A percentile compares a stretch with the other conserved stretches of the same genome.
Evolutionary conservation across 2,329 filamentous ascomycete genomes (phyloP).

Genomic region (Nigrospora oryzae): DNA sequence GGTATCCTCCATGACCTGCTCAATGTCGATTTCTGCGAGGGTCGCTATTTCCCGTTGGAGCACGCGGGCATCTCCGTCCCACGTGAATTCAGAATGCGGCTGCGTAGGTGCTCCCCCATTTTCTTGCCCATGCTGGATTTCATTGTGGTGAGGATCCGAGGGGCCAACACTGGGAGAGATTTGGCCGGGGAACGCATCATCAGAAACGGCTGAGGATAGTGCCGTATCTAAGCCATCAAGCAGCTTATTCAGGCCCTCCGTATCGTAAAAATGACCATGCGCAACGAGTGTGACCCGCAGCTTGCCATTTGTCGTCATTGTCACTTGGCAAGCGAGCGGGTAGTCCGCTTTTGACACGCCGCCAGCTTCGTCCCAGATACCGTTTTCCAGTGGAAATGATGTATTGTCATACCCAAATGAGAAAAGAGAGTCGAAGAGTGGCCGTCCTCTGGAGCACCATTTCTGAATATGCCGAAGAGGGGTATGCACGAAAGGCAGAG

Average conservation of each 20-base stretch:
- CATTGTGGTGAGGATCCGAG: too few species aligned
- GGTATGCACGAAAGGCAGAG: constrained; percentile 69
- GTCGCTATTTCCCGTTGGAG: constrained; percentile 56
- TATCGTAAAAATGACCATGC: constrained; percentile 31
- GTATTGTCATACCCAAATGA: constrained; percentile 58
- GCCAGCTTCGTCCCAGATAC: too few species aligned
- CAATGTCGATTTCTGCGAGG: constrained; percentile 45
- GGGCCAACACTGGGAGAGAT: too few species aligned
- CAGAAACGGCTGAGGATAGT: constrained; percentile 14
- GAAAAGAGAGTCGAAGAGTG: constrained; percentile 74
- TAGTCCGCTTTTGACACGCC: constrained; percentile 50
- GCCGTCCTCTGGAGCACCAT: constrained; percentile 55
- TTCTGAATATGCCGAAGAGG: constrained; percentile 73
- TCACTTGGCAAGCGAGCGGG: constrained; percentile 68
- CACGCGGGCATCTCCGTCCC: constrained; percentile 42
- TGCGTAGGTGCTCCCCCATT: too few species aligned
- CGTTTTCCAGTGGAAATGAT: too few species aligned
- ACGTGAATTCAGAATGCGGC: constrained; percentile 36
- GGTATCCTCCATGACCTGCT: constrained; percentile 45
- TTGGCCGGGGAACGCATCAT: not conserved
- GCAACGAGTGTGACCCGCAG: constrained; percentile 54
- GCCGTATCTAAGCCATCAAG: constrained; percentile 29
- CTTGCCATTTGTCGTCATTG: constrained; percentile 35
- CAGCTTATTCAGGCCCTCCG: constrained; percentile 20
- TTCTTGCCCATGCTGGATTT: too few species aligned